Conservation (phyloP, 2,329 filamentous ascomycete genomes). For the Macroventuria anomochaeta region DNA sequence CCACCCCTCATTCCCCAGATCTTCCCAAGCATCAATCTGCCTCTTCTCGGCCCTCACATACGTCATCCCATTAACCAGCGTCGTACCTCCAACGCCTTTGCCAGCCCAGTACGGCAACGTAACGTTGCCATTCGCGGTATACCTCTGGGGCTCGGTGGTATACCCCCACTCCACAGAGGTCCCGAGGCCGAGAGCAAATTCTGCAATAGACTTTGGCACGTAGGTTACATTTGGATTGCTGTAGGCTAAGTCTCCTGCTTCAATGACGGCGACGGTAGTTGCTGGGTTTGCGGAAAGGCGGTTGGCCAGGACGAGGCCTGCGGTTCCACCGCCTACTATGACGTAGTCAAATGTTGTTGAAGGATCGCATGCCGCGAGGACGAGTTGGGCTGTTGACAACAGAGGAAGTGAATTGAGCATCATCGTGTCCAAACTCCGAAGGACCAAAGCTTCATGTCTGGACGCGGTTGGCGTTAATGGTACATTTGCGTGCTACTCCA, state of each 20-base stretch:
- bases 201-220: slow-evolving; percentile 24
- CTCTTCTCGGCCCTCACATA: slow-evolving; percentile 43
- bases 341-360: slow-evolving; percentile 39
- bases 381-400: slow-evolving; percentile 1
- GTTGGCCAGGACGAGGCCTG: slow-evolving; percentile 43
- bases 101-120: slow-evolving; percentile 47
- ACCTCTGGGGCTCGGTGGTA: slow-evolving; percentile 48
- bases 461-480: neutral
- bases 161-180: slow-evolving; percentile 53
- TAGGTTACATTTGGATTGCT: slow-evolving; percentile 42
- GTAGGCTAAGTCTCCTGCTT: slow-evolving; percentile 43
- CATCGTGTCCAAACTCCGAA: neutral
- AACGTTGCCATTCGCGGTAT: slow-evolving; percentile 34
- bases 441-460: neutral
- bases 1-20: slow-evolving; percentile 44
- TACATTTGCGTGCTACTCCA: neutral
- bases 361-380: slow-evolving; percentile 19
- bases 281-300: slow-evolving; percentile 33
- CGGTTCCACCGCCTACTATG: slow-evolving; percentile 43
- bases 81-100: slow-evolving; percentile 53
- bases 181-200: slow-evolving; percentile 33
- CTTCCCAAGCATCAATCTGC: slow-evolving; percentile 45
- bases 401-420: neutral
- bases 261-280: slow-evolving; percentile 39
- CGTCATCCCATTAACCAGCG: slow-evolving; percentile 53